These are phyloP conservation scores for Diaporthe eres DNA, from an alignment of 2,329 filamentous ascomycete species.

Conservation along the genomic window DNA sequence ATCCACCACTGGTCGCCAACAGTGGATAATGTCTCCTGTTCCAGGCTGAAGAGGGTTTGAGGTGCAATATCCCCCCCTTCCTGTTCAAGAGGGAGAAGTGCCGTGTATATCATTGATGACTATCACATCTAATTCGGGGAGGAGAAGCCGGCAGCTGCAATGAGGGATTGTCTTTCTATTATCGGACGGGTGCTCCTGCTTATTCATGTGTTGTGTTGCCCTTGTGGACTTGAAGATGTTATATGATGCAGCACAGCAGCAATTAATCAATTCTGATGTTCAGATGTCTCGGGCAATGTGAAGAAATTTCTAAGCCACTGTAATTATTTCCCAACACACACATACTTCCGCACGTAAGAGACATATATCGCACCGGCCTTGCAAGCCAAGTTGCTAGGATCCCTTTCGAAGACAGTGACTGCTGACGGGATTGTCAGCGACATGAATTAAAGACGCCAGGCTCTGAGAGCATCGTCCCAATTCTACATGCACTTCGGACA, in stretches of 20 bases:
- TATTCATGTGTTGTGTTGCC: conserved; percentile 14
- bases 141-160: conserved; percentile 37
- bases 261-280: conserved; percentile 22
- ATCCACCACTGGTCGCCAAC: neutral
- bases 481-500: neutral
- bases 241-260: conserved; percentile 22
- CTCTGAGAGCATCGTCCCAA: too few relatives aligned
- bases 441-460: neutral
- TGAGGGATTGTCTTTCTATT: conserved; percentile 21
- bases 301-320: neutral
- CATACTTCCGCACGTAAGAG: neutral
- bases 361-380: neutral
- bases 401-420: neutral
- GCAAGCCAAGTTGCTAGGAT: too few relatives aligned
- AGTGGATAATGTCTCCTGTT: neutral
- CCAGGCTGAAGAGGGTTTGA: neutral
- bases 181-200: conserved; percentile 11
- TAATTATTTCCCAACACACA: neutral
- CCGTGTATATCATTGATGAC: conserved; percentile 36
- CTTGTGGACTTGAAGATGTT: conserved; percentile 11
- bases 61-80: neutral
- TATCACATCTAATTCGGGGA: conserved; percentile 40
- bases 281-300: neutral
- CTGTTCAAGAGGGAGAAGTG: neutral
- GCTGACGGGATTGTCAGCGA: neutral